These are phyloP conservation scores for Mucuna pruriens DNA, from an alignment of 306 rosid genomes.

Conservation along the genomic window DNA sequence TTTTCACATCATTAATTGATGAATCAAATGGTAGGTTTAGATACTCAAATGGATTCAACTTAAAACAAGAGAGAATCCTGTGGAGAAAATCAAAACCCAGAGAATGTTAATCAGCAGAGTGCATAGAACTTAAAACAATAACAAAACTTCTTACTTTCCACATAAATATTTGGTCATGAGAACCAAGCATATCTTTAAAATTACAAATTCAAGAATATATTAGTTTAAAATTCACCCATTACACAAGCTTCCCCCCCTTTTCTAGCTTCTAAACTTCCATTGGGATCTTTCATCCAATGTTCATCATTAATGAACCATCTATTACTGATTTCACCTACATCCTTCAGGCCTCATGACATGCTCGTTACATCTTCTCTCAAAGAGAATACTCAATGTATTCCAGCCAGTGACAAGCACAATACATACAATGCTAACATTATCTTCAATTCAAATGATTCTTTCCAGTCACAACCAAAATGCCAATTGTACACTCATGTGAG, in stretches of 20 bases:
- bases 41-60: slow-evolving; percentile 85
- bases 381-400: background rate
- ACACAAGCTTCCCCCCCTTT: background rate
- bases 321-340: slow-evolving; percentile 14
- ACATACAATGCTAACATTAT: slow-evolving; percentile 11
- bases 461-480: slow-evolving; percentile 4
- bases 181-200: background rate
- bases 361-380: background rate
- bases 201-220: background rate
- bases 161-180: background rate
- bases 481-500: background rate
- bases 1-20: slow-evolving; percentile 77
- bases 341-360: background rate
- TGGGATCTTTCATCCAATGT: background rate
- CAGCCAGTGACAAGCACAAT: background rate
- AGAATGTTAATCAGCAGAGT: slow-evolving; percentile 31
- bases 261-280: slow-evolving; percentile 1
- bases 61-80: slow-evolving; percentile 95
- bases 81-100: slow-evolving; percentile 17
- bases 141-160: slow-evolving; percentile 7
- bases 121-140: slow-evolving; percentile 15
- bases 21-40: slow-evolving; percentile 81
- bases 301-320: background rate
- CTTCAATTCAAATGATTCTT: slow-evolving; percentile 6
- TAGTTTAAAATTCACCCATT: slow-evolving; percentile 8